Conservation (phyloP, 2,329 filamentous ascomycete genomes). For the Ascochyta koolunga region DNA sequence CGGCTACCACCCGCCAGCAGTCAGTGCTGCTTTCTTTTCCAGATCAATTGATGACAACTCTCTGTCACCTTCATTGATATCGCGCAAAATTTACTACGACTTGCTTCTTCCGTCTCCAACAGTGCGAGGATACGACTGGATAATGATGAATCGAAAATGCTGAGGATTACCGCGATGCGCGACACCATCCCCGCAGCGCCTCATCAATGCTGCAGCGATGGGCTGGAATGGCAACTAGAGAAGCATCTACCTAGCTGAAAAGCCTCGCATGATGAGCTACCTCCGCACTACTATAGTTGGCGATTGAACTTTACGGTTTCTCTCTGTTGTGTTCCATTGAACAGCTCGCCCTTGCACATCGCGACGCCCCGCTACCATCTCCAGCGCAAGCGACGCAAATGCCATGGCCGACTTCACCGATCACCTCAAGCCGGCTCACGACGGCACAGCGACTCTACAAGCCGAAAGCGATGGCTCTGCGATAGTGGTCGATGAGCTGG, state of each 20-base stretch:
- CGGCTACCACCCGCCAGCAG: slow-evolving; percentile 5
- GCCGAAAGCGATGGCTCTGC: slow-evolving; percentile 54
- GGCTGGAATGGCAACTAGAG: neutral
- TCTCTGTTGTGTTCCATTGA: slow-evolving; percentile 5
- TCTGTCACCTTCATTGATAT: neutral
- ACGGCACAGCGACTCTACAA: slow-evolving; percentile 55
- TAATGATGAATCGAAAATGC: neutral
- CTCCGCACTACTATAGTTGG: slow-evolving; percentile 18
- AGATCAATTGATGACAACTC: neutral
- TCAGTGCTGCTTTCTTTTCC: slow-evolving; percentile 1
- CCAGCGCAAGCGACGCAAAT: slow-evolving; percentile 11
- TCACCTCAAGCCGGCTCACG: slow-evolving; percentile 54
- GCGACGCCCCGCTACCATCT: slow-evolving; percentile 15
- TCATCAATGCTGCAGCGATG: neutral
- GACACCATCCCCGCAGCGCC: slow-evolving; percentile 12
- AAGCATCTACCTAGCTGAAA: slow-evolving; percentile 20
- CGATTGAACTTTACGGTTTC: neutral
- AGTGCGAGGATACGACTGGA: neutral
- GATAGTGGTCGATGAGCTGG: slow-evolving; percentile 53
- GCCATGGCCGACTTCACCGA: slow-evolving; percentile 58
- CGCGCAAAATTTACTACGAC: too few species aligned
- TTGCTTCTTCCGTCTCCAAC: too few species aligned
- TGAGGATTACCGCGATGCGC: slow-evolving; percentile 12
- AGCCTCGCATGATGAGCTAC: neutral
- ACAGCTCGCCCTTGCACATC: slow-evolving; percentile 8